Percentiles rank a stretch among this genome's conserved stretches.
These are phyloP conservation scores for Theileria equi DNA, from an alignment of 169 alveolate species.

Conservation along the genomic window DNA sequence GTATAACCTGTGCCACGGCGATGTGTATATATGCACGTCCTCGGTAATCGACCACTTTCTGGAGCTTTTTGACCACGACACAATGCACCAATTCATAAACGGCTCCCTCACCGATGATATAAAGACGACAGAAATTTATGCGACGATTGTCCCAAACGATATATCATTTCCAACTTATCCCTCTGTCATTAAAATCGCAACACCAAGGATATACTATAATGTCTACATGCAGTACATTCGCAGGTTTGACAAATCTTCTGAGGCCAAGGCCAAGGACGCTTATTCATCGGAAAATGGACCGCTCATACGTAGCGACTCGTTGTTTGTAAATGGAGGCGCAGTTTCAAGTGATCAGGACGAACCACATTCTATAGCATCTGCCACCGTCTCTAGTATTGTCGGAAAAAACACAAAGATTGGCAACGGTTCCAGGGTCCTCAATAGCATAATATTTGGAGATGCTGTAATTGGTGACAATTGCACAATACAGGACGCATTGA, in stretches of 20 bases:
- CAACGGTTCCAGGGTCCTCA: background rate
- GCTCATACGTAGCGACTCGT: constrained; percentile 4
- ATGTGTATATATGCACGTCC: constrained; percentile 34
- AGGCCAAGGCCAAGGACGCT: background rate
- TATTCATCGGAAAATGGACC: constrained; percentile 18
- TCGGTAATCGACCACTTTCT: constrained; percentile 25
- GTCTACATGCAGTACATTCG: constrained; percentile 27
- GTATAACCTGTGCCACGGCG: constrained; percentile 36
- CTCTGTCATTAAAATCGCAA: constrained; percentile 28
- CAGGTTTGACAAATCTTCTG: constrained; percentile 9
- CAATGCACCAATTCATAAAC: constrained; percentile 18
- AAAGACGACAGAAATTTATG: constrained; percentile 37
- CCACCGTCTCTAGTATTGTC: no score
- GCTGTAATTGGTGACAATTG: constrained; percentile 27
- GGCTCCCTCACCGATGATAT: constrained; percentile 35
- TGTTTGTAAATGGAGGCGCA: constrained; percentile 18
- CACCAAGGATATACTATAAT: constrained; percentile 44
- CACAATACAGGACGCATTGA: constrained; percentile 19
- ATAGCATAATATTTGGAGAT: constrained; percentile 29
- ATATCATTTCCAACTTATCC: constrained; percentile 38
- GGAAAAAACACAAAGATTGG: constrained; percentile 30
- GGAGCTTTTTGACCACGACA: constrained; percentile 29
- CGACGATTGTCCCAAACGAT: constrained; percentile 8
- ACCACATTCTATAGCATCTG: no score
- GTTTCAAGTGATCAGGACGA: no score